Evolutionary conservation across 257 asterid species (phyloP).

Genomic region (Forsythia viridissima): DNA sequence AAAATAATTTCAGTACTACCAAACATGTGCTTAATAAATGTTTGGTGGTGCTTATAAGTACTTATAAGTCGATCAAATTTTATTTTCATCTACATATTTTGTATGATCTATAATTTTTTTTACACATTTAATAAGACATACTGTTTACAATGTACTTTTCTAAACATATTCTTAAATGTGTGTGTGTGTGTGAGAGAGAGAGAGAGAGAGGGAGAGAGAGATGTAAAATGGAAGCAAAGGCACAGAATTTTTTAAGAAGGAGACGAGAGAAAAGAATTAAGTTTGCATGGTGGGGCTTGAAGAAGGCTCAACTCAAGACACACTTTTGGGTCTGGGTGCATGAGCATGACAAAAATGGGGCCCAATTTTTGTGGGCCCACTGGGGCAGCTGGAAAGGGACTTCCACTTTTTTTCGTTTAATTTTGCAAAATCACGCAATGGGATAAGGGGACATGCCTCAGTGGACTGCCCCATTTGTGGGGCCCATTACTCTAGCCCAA

Average conservation of each 20-base stretch:
- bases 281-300: slow-evolving; percentile 23
- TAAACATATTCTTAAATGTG: not conserved
- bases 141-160: too few relatives aligned
- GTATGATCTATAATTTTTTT: not conserved
- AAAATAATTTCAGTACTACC: too few relatives aligned
- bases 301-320: slow-evolving; percentile 22
- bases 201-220: slow-evolving; percentile 7
- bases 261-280: slow-evolving; percentile 22
- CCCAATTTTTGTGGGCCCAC: not conserved
- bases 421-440: slow-evolving; percentile 42
- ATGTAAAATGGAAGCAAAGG: slow-evolving; percentile 51
- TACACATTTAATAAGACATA: too few relatives aligned
- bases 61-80: too few relatives aligned
- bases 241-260: slow-evolving; percentile 11
- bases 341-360: slow-evolving; percentile 27
- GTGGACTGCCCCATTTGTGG: slow-evolving; percentile 33
- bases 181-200: not conserved
- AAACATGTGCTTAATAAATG: too few relatives aligned
- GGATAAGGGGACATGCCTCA: slow-evolving; percentile 32
- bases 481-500: not conserved
- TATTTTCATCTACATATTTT: not conserved
- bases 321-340: slow-evolving; percentile 31
- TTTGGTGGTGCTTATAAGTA: too few relatives aligned
- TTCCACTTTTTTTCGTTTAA: slow-evolving; percentile 24
- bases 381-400: slow-evolving; percentile 24